These are phyloP conservation scores for Serendipita indica DNA, from an alignment of 768 basidiomycete genomes.

Conservation along the genomic window DNA sequence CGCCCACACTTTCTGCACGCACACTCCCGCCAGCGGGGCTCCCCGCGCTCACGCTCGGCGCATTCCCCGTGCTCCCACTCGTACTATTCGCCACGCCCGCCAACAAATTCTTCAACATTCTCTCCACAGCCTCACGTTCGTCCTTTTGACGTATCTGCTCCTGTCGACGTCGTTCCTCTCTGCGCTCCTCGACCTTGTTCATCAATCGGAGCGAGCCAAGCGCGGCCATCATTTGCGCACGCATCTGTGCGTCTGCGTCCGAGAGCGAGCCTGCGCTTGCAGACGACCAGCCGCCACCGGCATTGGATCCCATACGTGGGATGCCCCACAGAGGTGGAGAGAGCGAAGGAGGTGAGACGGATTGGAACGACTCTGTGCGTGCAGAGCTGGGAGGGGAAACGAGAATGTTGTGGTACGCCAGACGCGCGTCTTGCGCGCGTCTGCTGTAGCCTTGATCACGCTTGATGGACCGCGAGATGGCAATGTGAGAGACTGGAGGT, in stretches of 20 bases:
- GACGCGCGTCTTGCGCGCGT: background rate
- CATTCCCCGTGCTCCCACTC: background rate
- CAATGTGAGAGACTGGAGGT: background rate
- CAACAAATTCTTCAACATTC: background rate
- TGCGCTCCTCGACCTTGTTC: constrained; percentile 5
- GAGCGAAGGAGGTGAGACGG: background rate
- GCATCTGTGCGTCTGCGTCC: constrained; percentile 5
- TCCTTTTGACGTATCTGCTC: background rate
- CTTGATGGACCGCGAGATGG: constrained; percentile 8
- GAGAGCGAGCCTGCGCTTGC: background rate
- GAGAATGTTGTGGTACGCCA: constrained; percentile 4
- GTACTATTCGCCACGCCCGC: background rate
- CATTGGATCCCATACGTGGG: background rate
- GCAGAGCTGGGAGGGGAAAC: background rate
- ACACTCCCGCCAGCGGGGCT: background rate
- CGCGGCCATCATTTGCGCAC: background rate
- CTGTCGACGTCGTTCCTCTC: background rate
- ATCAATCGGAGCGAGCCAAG: constrained; percentile 3
- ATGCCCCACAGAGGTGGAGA: background rate
- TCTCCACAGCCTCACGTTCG: background rate
- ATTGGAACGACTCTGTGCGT: background rate
- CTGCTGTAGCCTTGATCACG: constrained; percentile 4
- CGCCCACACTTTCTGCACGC: constrained; percentile 5
- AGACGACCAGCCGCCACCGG: background rate
- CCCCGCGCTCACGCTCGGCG: background rate